These are phyloP conservation scores for Rhodosporidiobolus odoratus DNA, from an alignment of 768 basidiomycete species.

Conservation along the genomic window DNA sequence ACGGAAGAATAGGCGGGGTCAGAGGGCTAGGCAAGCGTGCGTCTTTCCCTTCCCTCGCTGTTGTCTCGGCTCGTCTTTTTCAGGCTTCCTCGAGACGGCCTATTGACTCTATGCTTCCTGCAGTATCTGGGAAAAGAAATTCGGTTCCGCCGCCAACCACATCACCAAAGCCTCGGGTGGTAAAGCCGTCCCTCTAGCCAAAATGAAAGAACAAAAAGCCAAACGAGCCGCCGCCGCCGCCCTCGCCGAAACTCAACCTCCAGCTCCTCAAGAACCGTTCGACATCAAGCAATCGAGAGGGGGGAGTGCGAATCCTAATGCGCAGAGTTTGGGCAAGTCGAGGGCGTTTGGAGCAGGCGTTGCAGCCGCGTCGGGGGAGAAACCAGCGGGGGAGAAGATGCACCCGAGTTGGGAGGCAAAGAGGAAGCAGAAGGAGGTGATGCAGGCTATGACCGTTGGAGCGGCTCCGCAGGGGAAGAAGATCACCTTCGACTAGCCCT, in stretches of 20 bases:
- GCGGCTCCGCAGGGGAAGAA: constrained; percentile 74
- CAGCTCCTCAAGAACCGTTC: constrained; percentile 9
- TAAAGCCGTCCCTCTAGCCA: constrained; percentile 42
- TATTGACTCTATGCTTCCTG: neutral
- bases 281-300: constrained; percentile 5
- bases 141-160: constrained; percentile 83
- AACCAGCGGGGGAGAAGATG: constrained; percentile 51
- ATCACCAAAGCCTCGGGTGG: constrained; percentile 56
- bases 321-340: constrained; percentile 13
- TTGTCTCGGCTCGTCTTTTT: neutral
- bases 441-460: constrained; percentile 49
- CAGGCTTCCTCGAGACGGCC: too few species aligned
- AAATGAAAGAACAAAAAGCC: constrained; percentile 29
- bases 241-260: neutral
- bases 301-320: constrained; percentile 22
- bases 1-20: constrained; percentile 85
- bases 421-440: constrained; percentile 59
- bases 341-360: constrained; percentile 1
- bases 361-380: neutral
- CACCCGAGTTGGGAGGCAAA: constrained; percentile 94
- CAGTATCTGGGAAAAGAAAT: constrained; percentile 99
- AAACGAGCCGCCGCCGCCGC: constrained; percentile 21
- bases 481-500: constrained; percentile 55
- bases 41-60: constrained; percentile 47
- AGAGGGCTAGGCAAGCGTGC: constrained; percentile 88